Evolutionary conservation across 306 rosid genomes (phyloP), one percentile per base, ranked within the genome.

Genomic region (Fragaria nilgerrensis): DNA sequence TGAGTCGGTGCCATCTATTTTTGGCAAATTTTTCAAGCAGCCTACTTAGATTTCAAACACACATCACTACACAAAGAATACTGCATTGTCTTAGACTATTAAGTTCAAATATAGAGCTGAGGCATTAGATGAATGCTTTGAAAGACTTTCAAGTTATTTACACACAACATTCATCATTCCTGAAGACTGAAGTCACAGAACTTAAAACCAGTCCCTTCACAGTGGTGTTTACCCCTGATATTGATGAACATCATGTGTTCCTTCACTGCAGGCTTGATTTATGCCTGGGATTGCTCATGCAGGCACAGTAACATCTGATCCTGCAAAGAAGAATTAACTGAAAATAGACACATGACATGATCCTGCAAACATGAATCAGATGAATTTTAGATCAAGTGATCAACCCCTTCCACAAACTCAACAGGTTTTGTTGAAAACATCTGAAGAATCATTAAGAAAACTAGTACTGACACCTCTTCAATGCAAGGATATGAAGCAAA

Each of bases 251-350:
- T 75, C 70, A 11, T 64, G 56, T 16, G 86, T 71, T 75, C 86
- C 13, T 79, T 79, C 74, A 83, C n/a, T 2, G 83, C 86, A 12
- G 86, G 81, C 9, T 79, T 75, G 11, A 79, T 17, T 25, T 83
- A 78, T 5, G 19, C 70, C 83, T 83, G 75, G 48, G 44, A 66
- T 41, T 47, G 52, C 53, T 7, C 27, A n/a, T 20, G 29, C 62
- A 20, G 23, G 29, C 23, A 55, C 23, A 55, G 4, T 20, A 11
- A 55, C 25, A 55, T 2, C 10, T 8, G 27, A 55, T 22, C 27
- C 29, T 55, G 27, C 27, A 8, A n/a, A 55, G 62, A 55, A 5
- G 23, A 52, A 16, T 19, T 5, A 52, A 20, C 8, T 55, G 27
- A 20, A 55, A 55, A 55, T 17, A 55, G 29, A 55, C 5, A n/a